Base-by-base conservation (phyloP, 2,329 filamentous ascomycete genomes). In the Juglanconis juglandina region DNA sequence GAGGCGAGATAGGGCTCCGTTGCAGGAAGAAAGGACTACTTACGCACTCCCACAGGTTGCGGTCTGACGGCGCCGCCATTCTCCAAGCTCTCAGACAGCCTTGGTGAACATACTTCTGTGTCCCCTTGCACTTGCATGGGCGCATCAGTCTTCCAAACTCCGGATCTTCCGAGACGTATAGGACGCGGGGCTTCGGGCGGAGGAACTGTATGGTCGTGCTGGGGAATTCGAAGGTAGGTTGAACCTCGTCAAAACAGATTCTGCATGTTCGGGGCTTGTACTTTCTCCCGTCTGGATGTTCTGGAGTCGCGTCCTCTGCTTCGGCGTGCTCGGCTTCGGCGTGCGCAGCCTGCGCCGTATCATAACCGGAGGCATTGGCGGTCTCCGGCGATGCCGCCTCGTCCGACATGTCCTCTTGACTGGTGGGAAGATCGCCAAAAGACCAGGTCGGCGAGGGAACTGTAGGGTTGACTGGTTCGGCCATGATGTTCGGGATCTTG, bases 61-160 rank as follows among this genome's bases (percentile, higher is more conserved):
- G 83, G 37, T 78, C 81, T 69, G 74, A 69, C 0, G 90, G 89
- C 70, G 92, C 86, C 48, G 90, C 83, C 64, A 88, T 82, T 66
- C 95, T 86, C 92, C 93, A 98, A 10, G 85, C 81, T 68, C 90
- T 86, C 53, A 99, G 80, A 70, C 95, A 99, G 35, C 87, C 89
- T 74, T 97, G 92, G 73, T 99, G 95, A 32, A 98, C 92, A 75
- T 96, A 97, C 76, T 91, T 91, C 67, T 94, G 91, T 44, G 90
- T 91, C 56, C 95, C 95, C 77, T 91, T 96, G 82, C 95, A 99
- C 76, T 88, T 87, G 80, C 95, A 99, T 41, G 95, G 95, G 57
- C 90, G 89, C 67, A 98, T 84, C 34, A 99, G 79, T 54, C 92
- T 87, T 44, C 91, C 91, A 35, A 89, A 82, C 65, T 88, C 82